Evolutionary conservation across 2,329 filamentous ascomycete genomes (phyloP).

Genomic region (Fonsecaea pugnacius): DNA sequence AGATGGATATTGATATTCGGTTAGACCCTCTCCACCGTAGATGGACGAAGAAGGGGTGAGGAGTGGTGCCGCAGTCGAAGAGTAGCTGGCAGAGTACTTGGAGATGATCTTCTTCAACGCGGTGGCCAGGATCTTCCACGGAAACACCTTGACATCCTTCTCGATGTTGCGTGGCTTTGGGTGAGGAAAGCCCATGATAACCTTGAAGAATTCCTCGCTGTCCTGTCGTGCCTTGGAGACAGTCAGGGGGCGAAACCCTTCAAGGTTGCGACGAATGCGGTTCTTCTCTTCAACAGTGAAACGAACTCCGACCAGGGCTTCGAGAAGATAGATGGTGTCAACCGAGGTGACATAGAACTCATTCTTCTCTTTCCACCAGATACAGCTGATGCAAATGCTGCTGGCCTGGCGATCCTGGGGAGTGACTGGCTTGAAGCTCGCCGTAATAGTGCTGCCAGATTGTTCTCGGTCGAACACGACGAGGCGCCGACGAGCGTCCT

Average conservation of each 20-base stretch:
- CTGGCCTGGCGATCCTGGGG: constrained; percentile 78
- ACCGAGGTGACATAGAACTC: constrained; percentile 96
- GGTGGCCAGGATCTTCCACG: constrained; percentile 85
- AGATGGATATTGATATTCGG: constrained; percentile 54
- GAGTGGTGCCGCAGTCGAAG: constrained; percentile 62
- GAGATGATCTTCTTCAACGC: constrained; percentile 98
- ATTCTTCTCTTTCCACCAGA: constrained; percentile 90
- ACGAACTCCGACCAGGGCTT: constrained; percentile 80
- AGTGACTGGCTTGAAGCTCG: constrained; percentile 77
- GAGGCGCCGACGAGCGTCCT: constrained; percentile 75
- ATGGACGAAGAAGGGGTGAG: constrained; percentile 46
- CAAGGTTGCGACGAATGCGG: constrained; percentile 90
- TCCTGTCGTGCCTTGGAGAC: constrained; percentile 92
- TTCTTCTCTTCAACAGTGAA: constrained; percentile 99
- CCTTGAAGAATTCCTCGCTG: constrained; percentile 96
- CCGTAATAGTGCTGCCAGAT: constrained; percentile 76
- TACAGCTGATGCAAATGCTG: constrained; percentile 95
- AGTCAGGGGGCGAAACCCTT: constrained; percentile 89
- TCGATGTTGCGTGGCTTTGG: constrained; percentile 98
- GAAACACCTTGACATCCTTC: constrained; percentile 98
- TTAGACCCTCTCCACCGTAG: constrained; percentile 52
- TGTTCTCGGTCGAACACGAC: constrained; percentile 88
- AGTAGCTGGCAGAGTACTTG: constrained; percentile 82
- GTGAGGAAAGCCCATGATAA: constrained; percentile 96
- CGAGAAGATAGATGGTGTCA: constrained; percentile 92